Evolutionary conservation across 805 yeast species (phyloP), one percentile per base, ranked within the genome.

Genomic region (Wickerhamomyces bisporus): DNA sequence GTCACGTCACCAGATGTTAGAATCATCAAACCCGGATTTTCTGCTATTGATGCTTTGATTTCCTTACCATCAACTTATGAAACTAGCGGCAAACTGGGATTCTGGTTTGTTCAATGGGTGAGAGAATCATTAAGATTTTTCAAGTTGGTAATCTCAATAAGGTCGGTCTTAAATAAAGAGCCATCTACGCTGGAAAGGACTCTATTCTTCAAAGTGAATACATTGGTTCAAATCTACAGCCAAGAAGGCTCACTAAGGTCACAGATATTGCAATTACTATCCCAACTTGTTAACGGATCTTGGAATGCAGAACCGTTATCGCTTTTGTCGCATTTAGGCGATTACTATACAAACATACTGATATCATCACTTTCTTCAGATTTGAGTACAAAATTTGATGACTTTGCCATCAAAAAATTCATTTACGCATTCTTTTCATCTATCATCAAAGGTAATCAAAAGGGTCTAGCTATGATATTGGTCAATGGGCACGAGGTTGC

Each of bases 251-350:
- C 60, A 0, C 62, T 80, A 40, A 73, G 86, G 42, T 58, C 61
- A 24, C 63, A 64, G 10, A 65, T 86, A 2, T 59, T 86, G 25
- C 71, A 70, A 29, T 54, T 87, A 26, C 58, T 86, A 14, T 73
- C 81, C 5, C 64, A 72, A 5, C 56, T 85, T 30, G 77, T 84
- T 2, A 67, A 65, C 30, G 79, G 78, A 0, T 61, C 64, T 3
- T 77, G 85, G 81, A 66, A 66, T 6, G 62, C 64, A 5, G 78
- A 75, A 20, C 74, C 80, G 25, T 95, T 95, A 4, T 87, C 96
- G 1, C 62, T 91, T 34, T 65, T 91, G 28, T 84, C 97, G 0
- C 86, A 86, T 55, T 62, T 91, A 38, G 93, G 95, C 4, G 66
- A 72, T n/a, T 66, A 70, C 15, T 71, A 75, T 46, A 73, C 95